Conservation (phyloP, 2,329 filamentous ascomycete genomes). For the Trichoderma breve region DNA sequence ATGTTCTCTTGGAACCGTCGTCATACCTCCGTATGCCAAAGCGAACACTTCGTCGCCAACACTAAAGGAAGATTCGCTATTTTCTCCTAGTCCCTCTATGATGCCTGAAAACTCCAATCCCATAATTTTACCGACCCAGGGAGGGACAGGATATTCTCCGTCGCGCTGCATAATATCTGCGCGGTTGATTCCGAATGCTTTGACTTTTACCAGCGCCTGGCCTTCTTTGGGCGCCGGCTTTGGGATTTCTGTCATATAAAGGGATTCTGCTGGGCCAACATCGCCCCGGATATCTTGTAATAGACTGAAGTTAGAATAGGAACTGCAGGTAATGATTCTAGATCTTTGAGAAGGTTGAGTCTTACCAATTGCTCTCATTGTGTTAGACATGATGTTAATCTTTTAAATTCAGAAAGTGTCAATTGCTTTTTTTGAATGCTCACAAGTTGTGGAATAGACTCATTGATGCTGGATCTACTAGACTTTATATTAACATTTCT, state of each 20-base stretch:
- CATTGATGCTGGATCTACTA: neutral
- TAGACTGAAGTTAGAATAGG: neutral
- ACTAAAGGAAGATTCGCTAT: neutral
- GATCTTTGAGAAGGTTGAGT: neutral
- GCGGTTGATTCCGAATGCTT: neutral
- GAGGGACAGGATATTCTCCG: neutral
- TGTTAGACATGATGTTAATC: neutral
- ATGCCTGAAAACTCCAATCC: neutral
- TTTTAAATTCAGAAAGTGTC: neutral
- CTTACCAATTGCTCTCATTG: neutral
- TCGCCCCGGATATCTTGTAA: neutral
- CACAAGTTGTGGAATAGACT: neutral
- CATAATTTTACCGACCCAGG: neutral
- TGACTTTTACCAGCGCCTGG: neutral
- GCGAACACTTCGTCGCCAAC: constrained; percentile 1
- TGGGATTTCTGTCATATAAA: neutral
- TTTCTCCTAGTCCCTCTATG: neutral
- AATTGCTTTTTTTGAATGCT: neutral
- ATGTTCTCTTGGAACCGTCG: no score
- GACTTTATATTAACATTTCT: neutral
- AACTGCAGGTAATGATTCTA: neutral
- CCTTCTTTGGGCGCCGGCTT: neutral
- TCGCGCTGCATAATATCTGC: neutral
- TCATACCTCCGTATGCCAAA: neutral
- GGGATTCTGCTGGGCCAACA: neutral